Conservation (phyloP, 805 yeast species). For the Nakazawaea anatomiae region DNA sequence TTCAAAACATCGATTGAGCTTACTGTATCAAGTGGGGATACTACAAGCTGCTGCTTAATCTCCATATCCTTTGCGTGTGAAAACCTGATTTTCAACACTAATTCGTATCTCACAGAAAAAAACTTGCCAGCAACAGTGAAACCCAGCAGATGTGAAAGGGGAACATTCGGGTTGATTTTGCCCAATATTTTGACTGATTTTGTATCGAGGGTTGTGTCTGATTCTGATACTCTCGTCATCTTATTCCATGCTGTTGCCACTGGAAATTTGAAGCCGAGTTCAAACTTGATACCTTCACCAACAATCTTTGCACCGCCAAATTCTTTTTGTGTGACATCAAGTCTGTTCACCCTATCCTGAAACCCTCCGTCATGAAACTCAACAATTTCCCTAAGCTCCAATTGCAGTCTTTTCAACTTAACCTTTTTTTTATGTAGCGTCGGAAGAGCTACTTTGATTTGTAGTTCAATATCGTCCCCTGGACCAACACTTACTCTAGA, state of each 20-base stretch:
- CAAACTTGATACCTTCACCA: conserved; percentile 21
- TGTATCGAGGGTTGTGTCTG: neutral
- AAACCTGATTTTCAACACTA: conserved; percentile 42
- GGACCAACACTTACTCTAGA: conserved; percentile 57
- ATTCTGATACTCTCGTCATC: neutral
- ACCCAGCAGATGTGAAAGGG: conserved; percentile 33
- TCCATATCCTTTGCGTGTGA: conserved; percentile 44
- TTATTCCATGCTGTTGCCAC: conserved; percentile 15
- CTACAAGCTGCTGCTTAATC: conserved; percentile 43
- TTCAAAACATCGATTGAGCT: conserved; percentile 43
- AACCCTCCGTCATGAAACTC: conserved; percentile 47
- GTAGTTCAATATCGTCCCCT: conserved; percentile 38
- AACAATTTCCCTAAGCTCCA: conserved; percentile 47
- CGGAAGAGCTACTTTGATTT: conserved; percentile 26
- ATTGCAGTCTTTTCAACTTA: conserved; percentile 36
- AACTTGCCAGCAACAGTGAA: conserved; percentile 47
- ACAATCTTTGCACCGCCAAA: conserved; percentile 16
- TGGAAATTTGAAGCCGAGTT: conserved; percentile 27
- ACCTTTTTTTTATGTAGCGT: conserved; percentile 15
- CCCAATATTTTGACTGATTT: conserved; percentile 4
- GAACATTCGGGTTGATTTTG: conserved; percentile 27
- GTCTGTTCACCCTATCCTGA: conserved; percentile 3
- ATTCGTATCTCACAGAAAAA: conserved; percentile 46
- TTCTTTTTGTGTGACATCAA: conserved; percentile 5
- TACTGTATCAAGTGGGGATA: conserved; percentile 45